Percentiles rank a stretch among this genome's conserved stretches.
phyloP scores from a whole-genome alignment of 495 filamentous ascomycete species.

The Cercophora sp. region DNA sequence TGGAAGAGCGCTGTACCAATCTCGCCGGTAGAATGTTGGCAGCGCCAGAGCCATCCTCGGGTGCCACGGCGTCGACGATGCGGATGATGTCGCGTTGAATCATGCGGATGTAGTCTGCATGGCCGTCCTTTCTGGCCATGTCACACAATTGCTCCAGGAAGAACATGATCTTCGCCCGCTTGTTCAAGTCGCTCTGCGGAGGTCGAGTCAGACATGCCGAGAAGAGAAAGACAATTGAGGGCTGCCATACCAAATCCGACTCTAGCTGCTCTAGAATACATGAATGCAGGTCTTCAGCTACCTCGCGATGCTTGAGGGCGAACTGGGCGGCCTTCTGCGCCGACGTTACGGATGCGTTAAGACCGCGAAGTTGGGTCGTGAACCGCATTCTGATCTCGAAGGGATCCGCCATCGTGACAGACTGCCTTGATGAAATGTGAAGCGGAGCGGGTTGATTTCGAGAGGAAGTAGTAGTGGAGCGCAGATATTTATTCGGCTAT shows the following conservation, averaged over 20 bases:
- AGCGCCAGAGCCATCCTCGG: constrained; percentile 81
- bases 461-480: too few species aligned
- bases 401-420: constrained; percentile 71
- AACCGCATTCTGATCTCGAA: constrained; percentile 99
- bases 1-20: too few species aligned
- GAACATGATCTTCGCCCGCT: constrained; percentile 96
- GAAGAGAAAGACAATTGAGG: neutral
- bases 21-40: too few species aligned
- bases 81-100: constrained; percentile 88
- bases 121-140: constrained; percentile 68
- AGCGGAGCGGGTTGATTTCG: too few species aligned
- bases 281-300: constrained; percentile 94
- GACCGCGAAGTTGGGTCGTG: constrained; percentile 76
- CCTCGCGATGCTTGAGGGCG: constrained; percentile 85
- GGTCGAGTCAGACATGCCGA: neutral
- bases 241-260: too few species aligned
- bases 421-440: neutral
- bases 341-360: constrained; percentile 84
- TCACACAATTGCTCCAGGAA: constrained; percentile 96
- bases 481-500: too few species aligned
- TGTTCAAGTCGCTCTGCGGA: constrained; percentile 84
- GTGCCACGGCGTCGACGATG: constrained; percentile 84
- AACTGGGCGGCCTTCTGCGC: constrained; percentile 91
- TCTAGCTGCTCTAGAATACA: constrained; percentile 96
- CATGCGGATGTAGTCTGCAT: constrained; percentile 79